Base-by-base conservation (phyloP, 139 green algal species). In the Picochlorum sp. region DNA sequence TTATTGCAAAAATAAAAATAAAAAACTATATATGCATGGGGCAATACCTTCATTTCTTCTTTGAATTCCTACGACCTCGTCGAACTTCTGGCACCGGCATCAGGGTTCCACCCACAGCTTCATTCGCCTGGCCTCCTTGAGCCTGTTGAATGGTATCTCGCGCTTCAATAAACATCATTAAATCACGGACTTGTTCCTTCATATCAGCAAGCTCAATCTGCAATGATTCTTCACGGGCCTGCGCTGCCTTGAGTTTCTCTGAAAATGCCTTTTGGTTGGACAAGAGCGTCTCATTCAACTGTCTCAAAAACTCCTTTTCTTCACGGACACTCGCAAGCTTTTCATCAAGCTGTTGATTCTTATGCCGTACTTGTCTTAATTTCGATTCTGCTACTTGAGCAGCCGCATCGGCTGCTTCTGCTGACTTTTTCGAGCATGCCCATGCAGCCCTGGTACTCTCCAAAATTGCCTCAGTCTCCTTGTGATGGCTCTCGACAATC, bases 121-220 rank as follows among this genome's bases (percentile, higher is more conserved):
- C 84, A 0, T 65, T 75, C 0, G 41, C 65, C 13, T 67, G 69
- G 15, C 18, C 34, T 41, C 34, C 34, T 11, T 41, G 47, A 54
- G 47, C 11, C 47, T 54, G 0, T 10, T 60, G 1, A 58, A 90
- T 81, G 20, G 69, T 75, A 7, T 76, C 67, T 51, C 86, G 62
- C 2, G 83, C 84, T 73, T 96, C 79, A 7, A 94, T 72, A 65
- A 83, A 91, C 9, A 95, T 68, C 72, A 90, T 90, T 11, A 95
- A 65, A 65, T 95, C 87, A 0, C 85, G 78, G 2, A 89, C 84
- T 60, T 83, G 75, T 15, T 81, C 75, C 47, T 79, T 57, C 26
- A 81, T 16, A 9, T 81, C 77, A 2, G 60, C 11, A 62, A 88
- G 75, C 7, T 23, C 18, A 16, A 6, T 18, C 38, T n/a, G 14